Percentiles rank a stretch among this genome's conserved stretches.
Conservation (phyloP, 495 filamentous ascomycete genomes). For the Echria macrotheca region DNA sequence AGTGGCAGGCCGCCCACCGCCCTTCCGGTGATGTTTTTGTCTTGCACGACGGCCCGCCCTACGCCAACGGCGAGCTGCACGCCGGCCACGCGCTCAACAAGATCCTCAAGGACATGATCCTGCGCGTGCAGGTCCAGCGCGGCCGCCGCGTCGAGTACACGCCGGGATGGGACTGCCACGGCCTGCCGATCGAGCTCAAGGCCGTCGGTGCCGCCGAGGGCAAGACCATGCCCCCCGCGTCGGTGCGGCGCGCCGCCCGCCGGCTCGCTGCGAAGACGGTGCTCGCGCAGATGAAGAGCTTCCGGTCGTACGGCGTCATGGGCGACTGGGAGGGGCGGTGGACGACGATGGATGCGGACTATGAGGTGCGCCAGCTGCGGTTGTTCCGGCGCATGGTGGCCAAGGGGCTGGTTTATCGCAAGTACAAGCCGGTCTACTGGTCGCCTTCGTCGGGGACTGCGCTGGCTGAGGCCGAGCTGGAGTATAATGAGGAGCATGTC, state of each 20-base stretch:
- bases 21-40: constrained; percentile 60
- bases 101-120: constrained; percentile 89
- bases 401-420: constrained; percentile 78
- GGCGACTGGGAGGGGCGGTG: constrained; percentile 88
- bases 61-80: constrained; percentile 92
- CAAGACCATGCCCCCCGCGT: constrained; percentile 29
- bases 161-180: constrained; percentile 98
- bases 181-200: constrained; percentile 94
- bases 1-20: constrained; percentile 66
- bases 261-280: constrained; percentile 69
- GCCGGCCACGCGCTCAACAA: constrained; percentile 98
- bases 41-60: constrained; percentile 94
- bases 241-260: constrained; percentile 66
- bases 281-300: constrained; percentile 73
- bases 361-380: constrained; percentile 78
- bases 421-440: constrained; percentile 95
- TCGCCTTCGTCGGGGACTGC: constrained; percentile 85
- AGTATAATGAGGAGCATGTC: constrained; percentile 81
- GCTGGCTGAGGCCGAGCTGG: constrained; percentile 90
- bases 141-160: constrained; percentile 76
- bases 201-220: constrained; percentile 59
- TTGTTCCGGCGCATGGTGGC: constrained; percentile 83
- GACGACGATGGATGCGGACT: constrained; percentile 84
- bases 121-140: constrained; percentile 69
- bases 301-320: constrained; percentile 84